These are phyloP conservation scores for Recurvomyces mirabilis DNA, from an alignment of 495 filamentous ascomycete genomes.

Conservation along the genomic window DNA sequence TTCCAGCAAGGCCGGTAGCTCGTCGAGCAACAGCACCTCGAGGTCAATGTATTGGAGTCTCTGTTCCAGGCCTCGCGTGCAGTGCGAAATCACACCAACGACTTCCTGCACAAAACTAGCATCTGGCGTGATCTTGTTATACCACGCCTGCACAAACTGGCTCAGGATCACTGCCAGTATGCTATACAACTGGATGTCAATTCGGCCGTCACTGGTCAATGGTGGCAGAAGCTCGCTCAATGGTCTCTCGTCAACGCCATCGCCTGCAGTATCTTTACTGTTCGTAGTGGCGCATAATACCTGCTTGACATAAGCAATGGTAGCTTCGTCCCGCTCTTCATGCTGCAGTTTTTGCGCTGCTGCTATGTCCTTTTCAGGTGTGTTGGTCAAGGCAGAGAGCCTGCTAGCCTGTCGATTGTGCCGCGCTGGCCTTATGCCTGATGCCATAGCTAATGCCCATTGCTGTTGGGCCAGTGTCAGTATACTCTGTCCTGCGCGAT, in stretches of 20 bases:
- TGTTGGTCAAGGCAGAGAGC: neutral
- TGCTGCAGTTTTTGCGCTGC: neutral
- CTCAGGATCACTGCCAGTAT: slow-evolving; percentile 76
- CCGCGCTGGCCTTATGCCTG: neutral
- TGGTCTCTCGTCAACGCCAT: slow-evolving; percentile 22
- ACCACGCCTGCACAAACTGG: slow-evolving; percentile 88
- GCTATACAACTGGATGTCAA: slow-evolving; percentile 86
- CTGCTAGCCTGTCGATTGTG: neutral
- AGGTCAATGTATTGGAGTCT: slow-evolving; percentile 71
- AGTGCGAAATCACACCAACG: slow-evolving; percentile 78
- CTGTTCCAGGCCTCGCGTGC: slow-evolving; percentile 75
- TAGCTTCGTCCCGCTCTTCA: slow-evolving; percentile 39
- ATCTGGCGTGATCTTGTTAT: slow-evolving; percentile 81
- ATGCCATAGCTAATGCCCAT: no score
- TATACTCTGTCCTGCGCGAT: no score
- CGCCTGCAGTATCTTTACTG: slow-evolving; percentile 22
- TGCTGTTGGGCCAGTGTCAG: no score
- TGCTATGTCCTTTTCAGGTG: neutral
- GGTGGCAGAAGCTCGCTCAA: slow-evolving; percentile 79
- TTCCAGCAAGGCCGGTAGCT: slow-evolving; percentile 72
- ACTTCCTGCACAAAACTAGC: slow-evolving; percentile 76
- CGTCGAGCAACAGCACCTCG: slow-evolving; percentile 73
- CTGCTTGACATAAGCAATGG: slow-evolving; percentile 49
- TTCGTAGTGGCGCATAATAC: slow-evolving; percentile 53
- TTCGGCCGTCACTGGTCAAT: slow-evolving; percentile 81